phyloP scores from a whole-genome alignment of 2,329 filamentous ascomycete genomes.

The Plenodomus biglobosus region DNA sequence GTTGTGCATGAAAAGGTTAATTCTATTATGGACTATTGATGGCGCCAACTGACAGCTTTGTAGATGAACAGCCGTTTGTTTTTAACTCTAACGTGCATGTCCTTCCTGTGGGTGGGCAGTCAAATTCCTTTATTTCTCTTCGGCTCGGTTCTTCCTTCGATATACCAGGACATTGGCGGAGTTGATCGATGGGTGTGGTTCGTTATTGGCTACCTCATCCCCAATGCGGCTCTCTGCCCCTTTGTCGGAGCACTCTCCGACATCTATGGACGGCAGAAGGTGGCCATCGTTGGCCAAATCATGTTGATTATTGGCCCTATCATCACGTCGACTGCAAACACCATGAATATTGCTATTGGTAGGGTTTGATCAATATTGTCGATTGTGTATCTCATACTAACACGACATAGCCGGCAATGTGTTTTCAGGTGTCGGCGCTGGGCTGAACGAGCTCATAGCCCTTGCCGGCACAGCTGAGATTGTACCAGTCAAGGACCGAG shows the following conservation, averaged over 20 bases:
- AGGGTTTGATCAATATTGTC: conserved; percentile 2
- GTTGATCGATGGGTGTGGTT: conserved; percentile 62
- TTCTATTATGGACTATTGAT: not conserved
- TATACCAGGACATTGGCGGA: conserved; percentile 64
- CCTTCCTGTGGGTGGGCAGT: conserved; percentile 62
- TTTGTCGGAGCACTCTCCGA: conserved; percentile 60
- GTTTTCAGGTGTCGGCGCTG: conserved; percentile 65
- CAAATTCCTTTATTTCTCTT: conserved; percentile 59
- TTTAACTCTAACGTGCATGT: conserved; percentile 60
- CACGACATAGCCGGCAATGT: conserved; percentile 37
- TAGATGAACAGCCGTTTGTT: conserved; percentile 47
- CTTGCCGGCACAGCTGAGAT: conserved; percentile 69
- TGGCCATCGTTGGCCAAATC: conserved; percentile 34
- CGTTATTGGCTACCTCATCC: conserved; percentile 55
- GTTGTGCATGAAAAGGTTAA: conserved; percentile 31
- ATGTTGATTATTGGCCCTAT: conserved; percentile 44
- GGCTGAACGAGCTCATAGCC: conserved; percentile 68
- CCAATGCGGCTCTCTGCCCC: conserved; percentile 59
- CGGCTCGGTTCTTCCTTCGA: conserved; percentile 49
- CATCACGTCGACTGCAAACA: conserved; percentile 30
- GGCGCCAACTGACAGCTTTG: not conserved
- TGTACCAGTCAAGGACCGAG: conserved; percentile 65
- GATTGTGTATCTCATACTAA: conserved; percentile 1
- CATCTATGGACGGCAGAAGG: conserved; percentile 37
- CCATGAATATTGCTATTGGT: conserved; percentile 38